Base-by-base conservation (phyloP, 805 yeast genomes). In the Jamesozyma lodderae region DNA sequence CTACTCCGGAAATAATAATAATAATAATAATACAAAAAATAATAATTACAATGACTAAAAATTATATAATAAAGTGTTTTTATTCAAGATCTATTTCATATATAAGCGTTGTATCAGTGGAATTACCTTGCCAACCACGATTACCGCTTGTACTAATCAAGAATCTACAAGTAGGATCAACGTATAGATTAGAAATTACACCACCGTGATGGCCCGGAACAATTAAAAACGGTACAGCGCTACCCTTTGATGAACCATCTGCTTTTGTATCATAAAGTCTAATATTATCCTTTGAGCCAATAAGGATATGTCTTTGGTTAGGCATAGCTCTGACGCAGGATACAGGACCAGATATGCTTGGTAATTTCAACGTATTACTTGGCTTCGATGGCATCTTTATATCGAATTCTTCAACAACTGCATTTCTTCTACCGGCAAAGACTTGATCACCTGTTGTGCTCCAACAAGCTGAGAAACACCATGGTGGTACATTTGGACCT, bases 171-270 rank as follows among this genome's bases (percentile, higher is more conserved):
- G 92, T 81, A 22, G 90, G 90, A 59, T 90, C 97, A 17, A 88
- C 79, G 38, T 75, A 68, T 45, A 92, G 64, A 37, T 77, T 76
- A 34, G 94, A 81, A 24, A 92, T 65, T 3, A 77, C 75, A 20
- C 96, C 95, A 35, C 98, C 97, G 53, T 85, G 95, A 59, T 92
- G 97, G 1, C 98, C 97, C 0, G 98, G 96, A 9, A 92, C 72
- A 49, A 94, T 88, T 57, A 80, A 70, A 55, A 90, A 92, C 14
- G 96, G 96, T 7, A 81, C 69, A 20, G 55, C 36, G 8, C 23
- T 25, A 20, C 31, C 28, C 6, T 6, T 29, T 11, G 32, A 6
- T 4, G 43, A 6, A 2, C 22, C 6, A 13, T 31, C 28, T 3
- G 31, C 57, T 46, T 69, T 61, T 41, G 87, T 67, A 53, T 92